These are phyloP conservation scores for Wickerhamomyces sydowiorum DNA, from an alignment of 805 yeast species.

Conservation along the genomic window DNA sequence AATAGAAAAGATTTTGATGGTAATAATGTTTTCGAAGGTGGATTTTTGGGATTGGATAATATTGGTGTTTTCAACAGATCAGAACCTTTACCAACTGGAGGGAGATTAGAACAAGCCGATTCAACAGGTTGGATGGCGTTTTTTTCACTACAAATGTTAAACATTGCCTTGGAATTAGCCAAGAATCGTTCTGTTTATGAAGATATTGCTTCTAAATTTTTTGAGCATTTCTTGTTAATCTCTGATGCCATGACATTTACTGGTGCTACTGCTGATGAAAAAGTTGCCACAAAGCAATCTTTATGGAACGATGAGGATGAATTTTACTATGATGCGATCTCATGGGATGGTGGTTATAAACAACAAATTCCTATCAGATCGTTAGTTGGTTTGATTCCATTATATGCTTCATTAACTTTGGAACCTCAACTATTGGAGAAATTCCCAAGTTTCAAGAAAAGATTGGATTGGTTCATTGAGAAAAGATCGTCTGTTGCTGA, in stretches of 20 bases:
- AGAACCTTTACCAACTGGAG: slow-evolving; percentile 91
- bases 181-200: slow-evolving; percentile 82
- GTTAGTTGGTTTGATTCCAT: slow-evolving; percentile 84
- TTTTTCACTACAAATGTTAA: slow-evolving; percentile 83
- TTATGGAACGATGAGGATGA: slow-evolving; percentile 89
- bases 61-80: slow-evolving; percentile 90
- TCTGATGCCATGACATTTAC: slow-evolving; percentile 89
- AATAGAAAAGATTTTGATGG: slow-evolving; percentile 85
- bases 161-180: slow-evolving; percentile 86
- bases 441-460: slow-evolving; percentile 77
- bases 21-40: slow-evolving; percentile 89
- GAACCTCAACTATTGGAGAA: slow-evolving; percentile 76
- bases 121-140: slow-evolving; percentile 98
- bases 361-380: slow-evolving; percentile 81
- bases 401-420: slow-evolving; percentile 82
- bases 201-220: slow-evolving; percentile 89
- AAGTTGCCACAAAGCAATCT: slow-evolving; percentile 48
- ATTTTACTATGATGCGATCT: slow-evolving; percentile 86
- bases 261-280: slow-evolving; percentile 31
- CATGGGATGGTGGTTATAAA: slow-evolving; percentile 65
- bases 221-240: slow-evolving; percentile 86
- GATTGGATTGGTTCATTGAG: slow-evolving; percentile 79
- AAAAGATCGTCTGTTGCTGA: slow-evolving; percentile 64
- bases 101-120: slow-evolving; percentile 86
- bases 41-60: slow-evolving; percentile 87